Percentiles rank a stretch among this genome's conserved stretches.
phyloP scores from a whole-genome alignment of 2,329 filamentous ascomycete genomes.

The Claviceps arundinis region DNA sequence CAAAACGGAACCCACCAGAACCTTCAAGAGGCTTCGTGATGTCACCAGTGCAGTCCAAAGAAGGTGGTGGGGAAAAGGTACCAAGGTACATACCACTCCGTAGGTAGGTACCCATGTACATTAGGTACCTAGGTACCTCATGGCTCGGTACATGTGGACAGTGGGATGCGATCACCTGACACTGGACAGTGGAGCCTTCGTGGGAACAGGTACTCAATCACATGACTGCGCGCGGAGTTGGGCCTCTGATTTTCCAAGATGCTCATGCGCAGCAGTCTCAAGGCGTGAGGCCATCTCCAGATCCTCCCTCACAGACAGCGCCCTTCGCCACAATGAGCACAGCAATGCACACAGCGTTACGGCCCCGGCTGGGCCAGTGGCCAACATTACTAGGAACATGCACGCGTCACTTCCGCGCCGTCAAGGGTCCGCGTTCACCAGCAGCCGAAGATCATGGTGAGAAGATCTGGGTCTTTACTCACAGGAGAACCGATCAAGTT shows the following conservation, averaged over 20 bases:
- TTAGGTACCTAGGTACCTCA: too few relatives aligned
- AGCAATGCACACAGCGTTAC: slow-evolving; percentile 18
- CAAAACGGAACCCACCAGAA: slow-evolving; percentile 19
- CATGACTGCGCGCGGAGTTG: slow-evolving; percentile 11
- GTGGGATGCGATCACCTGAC: too few relatives aligned
- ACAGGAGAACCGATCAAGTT: slow-evolving; percentile 36
- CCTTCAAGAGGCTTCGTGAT: slow-evolving; percentile 19
- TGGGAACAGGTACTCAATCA: slow-evolving; percentile 5
- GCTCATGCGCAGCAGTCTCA: neutral
- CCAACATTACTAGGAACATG: slow-evolving; percentile 27
- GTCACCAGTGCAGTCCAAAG: slow-evolving; percentile 14
- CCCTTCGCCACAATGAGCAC: slow-evolving; percentile 23
- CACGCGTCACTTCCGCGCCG: slow-evolving; percentile 23
- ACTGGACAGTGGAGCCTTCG: too few relatives aligned
- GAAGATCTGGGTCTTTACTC: slow-evolving; percentile 42
- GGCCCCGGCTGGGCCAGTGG: slow-evolving; percentile 27
- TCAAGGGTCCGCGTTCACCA: neutral
- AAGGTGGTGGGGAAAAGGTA: too few relatives aligned
- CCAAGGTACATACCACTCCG: too few relatives aligned
- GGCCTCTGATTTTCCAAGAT: slow-evolving; percentile 9
- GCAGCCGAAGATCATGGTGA: slow-evolving; percentile 35
- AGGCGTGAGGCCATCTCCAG: neutral
- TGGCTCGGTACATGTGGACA: too few relatives aligned
- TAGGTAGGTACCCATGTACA: too few relatives aligned
- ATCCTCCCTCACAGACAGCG: slow-evolving; percentile 5